These are phyloP conservation scores for Aphanomyces stellatus DNA, from an alignment of 352 stramenopile genomes.

Conservation along the genomic window DNA sequence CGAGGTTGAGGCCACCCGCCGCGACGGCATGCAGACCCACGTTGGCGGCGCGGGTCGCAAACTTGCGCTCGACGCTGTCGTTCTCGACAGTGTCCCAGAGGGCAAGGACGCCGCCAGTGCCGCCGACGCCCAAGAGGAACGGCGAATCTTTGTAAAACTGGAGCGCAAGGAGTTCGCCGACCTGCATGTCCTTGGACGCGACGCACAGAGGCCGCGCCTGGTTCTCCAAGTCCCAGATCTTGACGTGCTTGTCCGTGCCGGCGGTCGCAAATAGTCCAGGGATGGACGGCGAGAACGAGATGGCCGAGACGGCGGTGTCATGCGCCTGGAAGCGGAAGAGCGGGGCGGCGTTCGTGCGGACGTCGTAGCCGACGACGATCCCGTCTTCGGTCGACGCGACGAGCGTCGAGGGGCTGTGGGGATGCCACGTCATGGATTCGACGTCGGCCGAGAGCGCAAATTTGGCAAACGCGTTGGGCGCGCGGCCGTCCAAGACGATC, in stretches of 20 bases:
- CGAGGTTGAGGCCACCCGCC: slow-evolving; percentile 36
- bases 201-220: slow-evolving; percentile 58
- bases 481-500: slow-evolving; percentile 90
- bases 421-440: slow-evolving; percentile 91
- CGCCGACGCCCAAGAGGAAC: slow-evolving; percentile 85
- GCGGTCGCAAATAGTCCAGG: slow-evolving; percentile 93
- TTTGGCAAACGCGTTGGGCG: slow-evolving; percentile 67
- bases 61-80: slow-evolving; percentile 71
- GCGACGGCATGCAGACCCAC: slow-evolving; percentile 20
- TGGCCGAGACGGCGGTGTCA: slow-evolving; percentile 69
- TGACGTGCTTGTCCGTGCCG: slow-evolving; percentile 97
- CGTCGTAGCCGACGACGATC: slow-evolving; percentile 90
- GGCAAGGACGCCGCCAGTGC: slow-evolving; percentile 79
- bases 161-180: slow-evolving; percentile 87
- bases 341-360: slow-evolving; percentile 86
- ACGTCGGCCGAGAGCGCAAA: slow-evolving; percentile 80
- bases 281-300: slow-evolving; percentile 81
- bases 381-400: slow-evolving; percentile 94
- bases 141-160: slow-evolving; percentile 84
- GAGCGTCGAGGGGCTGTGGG: slow-evolving; percentile 87
- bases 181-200: slow-evolving; percentile 88
- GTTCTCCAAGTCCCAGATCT: slow-evolving; percentile 92
- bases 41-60: slow-evolving; percentile 57
- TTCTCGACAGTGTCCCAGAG: slow-evolving; percentile 88
- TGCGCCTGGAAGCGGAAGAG: slow-evolving; percentile 92